A percentile compares a stretch with the other conserved stretches of the same genome.
phyloP scores from a whole-genome alignment of 345 rosid genomes.

The Aquilaria sinensis region DNA sequence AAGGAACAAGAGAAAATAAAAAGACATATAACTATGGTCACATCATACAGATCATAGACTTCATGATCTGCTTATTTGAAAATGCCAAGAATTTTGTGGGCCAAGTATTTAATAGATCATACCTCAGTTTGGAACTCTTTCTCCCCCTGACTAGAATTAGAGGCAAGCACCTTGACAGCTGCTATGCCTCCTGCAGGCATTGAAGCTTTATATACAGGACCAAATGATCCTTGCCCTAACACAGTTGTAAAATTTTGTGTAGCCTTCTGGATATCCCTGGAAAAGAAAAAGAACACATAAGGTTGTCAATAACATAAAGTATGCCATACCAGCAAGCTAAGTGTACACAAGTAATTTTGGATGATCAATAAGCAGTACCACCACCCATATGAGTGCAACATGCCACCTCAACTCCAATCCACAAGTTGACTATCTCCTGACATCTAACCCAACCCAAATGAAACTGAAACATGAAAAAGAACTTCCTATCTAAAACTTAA shows the following conservation, averaged over 20 bases:
- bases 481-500: too few species aligned
- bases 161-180: constrained; percentile 91
- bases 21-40: too few species aligned
- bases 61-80: too few species aligned
- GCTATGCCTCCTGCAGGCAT: constrained; percentile 58
- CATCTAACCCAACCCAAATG: too few species aligned
- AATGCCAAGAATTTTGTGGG: too few species aligned
- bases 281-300: constrained; percentile 1
- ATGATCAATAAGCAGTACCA: background rate
- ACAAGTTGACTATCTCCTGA: too few species aligned
- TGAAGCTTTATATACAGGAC: constrained; percentile 85
- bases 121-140: constrained; percentile 97
- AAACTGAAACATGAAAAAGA: too few species aligned
- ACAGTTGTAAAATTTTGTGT: constrained; percentile 75
- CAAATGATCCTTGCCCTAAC: constrained; percentile 92
- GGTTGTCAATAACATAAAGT: background rate
- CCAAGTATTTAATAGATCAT: background rate
- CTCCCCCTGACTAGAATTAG: constrained; percentile 87
- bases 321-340: background rate
- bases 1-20: too few species aligned
- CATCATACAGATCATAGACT: too few species aligned
- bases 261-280: constrained; percentile 94
- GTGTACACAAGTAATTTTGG: background rate
- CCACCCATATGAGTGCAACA: too few species aligned
- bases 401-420: too few species aligned